These are phyloP conservation scores for Saccharomycopsis capsularis DNA, from an alignment of 805 yeast species.

Conservation along the genomic window DNA sequence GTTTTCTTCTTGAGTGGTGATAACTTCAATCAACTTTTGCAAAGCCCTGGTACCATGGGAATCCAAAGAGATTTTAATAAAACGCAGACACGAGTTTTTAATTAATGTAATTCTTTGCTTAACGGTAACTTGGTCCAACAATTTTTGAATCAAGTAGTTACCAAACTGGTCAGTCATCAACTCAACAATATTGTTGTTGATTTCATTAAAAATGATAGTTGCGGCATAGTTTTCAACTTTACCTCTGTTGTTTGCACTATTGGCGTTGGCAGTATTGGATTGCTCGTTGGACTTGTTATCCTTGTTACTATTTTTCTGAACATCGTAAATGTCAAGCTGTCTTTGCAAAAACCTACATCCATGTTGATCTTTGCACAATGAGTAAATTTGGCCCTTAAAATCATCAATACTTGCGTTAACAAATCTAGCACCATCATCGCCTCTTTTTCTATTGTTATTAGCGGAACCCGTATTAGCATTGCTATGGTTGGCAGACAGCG, in stretches of 20 bases:
- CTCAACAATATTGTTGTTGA: conserved; percentile 69
- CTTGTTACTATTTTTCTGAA: conserved; percentile 25
- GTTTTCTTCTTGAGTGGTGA: conserved; percentile 65
- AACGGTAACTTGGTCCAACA: conserved; percentile 66
- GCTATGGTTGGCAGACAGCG: neutral
- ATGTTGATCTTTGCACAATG: conserved; percentile 90
- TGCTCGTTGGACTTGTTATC: conserved; percentile 3
- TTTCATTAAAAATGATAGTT: conserved; percentile 73
- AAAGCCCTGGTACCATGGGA: conserved; percentile 96
- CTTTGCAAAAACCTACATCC: conserved; percentile 91
- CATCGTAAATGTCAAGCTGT: conserved; percentile 62
- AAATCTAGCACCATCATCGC: conserved; percentile 64
- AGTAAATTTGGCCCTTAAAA: conserved; percentile 64
- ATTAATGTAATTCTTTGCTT: conserved; percentile 68
- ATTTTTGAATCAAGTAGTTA: conserved; percentile 87
- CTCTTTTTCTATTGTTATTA: conserved; percentile 9
- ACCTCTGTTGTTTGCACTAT: neutral
- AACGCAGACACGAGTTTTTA: conserved; percentile 43
- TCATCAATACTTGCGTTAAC: conserved; percentile 61
- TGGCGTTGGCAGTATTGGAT: neutral
- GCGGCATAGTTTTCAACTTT: conserved; percentile 38
- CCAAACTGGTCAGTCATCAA: conserved; percentile 96
- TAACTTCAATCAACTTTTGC: conserved; percentile 84
- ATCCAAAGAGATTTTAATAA: conserved; percentile 76
- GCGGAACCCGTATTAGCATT: neutral